A percentile compares a stretch with the other conserved stretches of the same genome.
phyloP scores from a whole-genome alignment of 257 asterid genomes.

The Solanum etuberosum region DNA sequence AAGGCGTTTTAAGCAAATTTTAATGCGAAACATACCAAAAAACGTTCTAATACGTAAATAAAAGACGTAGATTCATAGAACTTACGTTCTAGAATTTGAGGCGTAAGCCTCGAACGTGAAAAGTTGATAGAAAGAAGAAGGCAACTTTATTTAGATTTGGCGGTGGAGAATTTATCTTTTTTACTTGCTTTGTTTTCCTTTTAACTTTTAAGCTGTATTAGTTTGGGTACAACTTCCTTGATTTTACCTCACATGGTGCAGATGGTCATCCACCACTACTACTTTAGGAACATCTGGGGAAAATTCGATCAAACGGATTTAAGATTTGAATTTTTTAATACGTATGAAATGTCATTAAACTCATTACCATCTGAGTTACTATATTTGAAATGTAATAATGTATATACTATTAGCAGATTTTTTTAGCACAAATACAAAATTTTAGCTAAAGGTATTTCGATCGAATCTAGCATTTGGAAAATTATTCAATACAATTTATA shows the following conservation, averaged over 20 bases:
- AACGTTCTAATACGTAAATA: accelerated
- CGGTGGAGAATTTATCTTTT: background rate
- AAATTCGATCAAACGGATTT: accelerated
- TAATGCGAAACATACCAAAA: too few species aligned
- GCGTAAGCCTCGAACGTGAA: accelerated
- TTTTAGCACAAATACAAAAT: background rate
- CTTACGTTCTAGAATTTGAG: accelerated
- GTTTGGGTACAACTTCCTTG: background rate
- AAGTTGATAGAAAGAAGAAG: too few species aligned
- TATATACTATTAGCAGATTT: background rate
- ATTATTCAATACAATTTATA: background rate
- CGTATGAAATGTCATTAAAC: background rate
- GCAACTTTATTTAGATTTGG: background rate
- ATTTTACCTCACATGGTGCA: background rate
- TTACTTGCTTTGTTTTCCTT: background rate
- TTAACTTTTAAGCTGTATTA: background rate
- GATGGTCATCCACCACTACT: background rate
- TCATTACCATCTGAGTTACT: background rate
- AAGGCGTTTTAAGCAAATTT: too few species aligned
- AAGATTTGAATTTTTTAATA: background rate
- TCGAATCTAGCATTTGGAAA: background rate
- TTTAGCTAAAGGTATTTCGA: background rate
- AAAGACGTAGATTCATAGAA: accelerated
- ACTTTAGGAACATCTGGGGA: background rate
- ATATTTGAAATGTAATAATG: background rate